Evolutionary conservation across 371 early-diverging fungal genomes (phyloP), one percentile per base, ranked within the genome.

Genomic region (Coemansia sp.): DNA sequence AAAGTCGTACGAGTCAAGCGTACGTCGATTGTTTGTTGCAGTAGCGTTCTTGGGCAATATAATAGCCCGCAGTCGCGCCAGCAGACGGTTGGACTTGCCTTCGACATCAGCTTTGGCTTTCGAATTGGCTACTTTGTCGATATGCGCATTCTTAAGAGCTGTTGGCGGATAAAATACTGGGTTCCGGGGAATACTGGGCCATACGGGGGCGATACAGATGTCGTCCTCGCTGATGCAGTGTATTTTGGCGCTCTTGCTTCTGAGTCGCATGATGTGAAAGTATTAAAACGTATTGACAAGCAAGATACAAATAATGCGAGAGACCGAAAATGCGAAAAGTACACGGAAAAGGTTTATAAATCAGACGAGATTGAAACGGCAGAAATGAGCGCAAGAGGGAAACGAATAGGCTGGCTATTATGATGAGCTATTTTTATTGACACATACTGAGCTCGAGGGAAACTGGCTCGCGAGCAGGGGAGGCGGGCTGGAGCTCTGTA

Each of bases 101-200:
- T 71, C 65, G 25, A 21, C 28, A 9, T 4, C 20, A 18, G 50
- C 18, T n/a, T 12, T 54, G n/a, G 28, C 55, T 54, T 12, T 16
- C 28, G 30, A 26, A 26, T 25, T 30, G 55, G 12, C 11, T 14
- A 5, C 2, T 54, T 5, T 28, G 28, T 20, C 16, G 28, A 26
- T 21, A 50, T n/a, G 20, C 20, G 21, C 5, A 12, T 57, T 42
- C n/a, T 58, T 64, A 6, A 37, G 30, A 5, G 65, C 42, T 0
- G 72, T 75, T 1, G 77, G 77, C n/a, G 77, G 77, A 48, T 75
- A 72, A 44, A 75, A 75, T 9, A 75, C 77, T 5, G 77, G 77
- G 33, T 75, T 72, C 12, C 54, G 67, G 42, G 77, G 72, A 0
- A 75, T 50, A 54, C 26, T 30, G 6, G 23, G 23, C 56, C 52